Evolutionary conservation across 2,329 filamentous ascomycete species (phyloP).

Genomic region (Fulvia fulva): DNA sequence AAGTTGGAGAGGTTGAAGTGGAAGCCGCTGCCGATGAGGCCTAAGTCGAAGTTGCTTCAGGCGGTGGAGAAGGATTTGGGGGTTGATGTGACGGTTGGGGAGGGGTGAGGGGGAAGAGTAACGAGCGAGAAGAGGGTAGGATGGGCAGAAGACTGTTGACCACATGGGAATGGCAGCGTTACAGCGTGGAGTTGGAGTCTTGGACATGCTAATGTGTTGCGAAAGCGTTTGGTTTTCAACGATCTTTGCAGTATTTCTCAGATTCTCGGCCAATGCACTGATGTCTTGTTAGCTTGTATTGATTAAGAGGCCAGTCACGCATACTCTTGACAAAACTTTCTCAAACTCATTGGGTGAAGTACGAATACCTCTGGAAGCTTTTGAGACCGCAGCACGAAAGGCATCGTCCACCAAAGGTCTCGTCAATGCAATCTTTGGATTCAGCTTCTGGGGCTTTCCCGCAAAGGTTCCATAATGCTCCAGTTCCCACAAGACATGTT

Average conservation of each 20-base stretch:
- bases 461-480: slow-evolving; percentile 1
- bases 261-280: slow-evolving; percentile 4
- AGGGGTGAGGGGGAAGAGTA: neutral
- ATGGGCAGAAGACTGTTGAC: too few relatives aligned
- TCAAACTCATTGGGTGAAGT: neutral
- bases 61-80: neutral
- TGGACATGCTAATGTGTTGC: neutral
- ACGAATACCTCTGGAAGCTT: neutral
- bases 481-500: neutral
- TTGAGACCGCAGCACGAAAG: neutral
- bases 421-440: neutral
- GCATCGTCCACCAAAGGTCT: slow-evolving; percentile 1
- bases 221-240: neutral
- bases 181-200: neutral
- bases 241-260: slow-evolving; percentile 1
- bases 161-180: neutral
- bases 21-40: neutral
- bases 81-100: neutral
- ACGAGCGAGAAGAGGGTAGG: too few relatives aligned
- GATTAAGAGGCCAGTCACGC: neutral
- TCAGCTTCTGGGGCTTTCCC: neutral
- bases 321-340: neutral
- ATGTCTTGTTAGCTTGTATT: neutral
- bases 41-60: neutral
- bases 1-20: neutral